Conservation (phyloP, 768 basidiomycete genomes). For the Astraeus odoratus region DNA sequence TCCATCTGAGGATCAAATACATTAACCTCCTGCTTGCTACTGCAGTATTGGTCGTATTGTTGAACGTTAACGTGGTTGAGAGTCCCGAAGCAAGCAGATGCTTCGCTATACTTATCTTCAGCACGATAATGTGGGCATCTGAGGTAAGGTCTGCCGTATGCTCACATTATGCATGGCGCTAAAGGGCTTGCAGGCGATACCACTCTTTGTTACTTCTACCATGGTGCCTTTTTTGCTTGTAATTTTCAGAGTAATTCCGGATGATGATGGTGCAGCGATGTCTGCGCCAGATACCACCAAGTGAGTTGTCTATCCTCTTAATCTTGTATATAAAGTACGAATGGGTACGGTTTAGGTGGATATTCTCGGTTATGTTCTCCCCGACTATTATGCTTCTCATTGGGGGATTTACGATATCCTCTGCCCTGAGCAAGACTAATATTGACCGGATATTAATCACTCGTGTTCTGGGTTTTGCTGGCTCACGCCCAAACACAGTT, state of each 20-base stretch:
- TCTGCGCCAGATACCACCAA: constrained; percentile 69
- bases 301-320: constrained; percentile 35
- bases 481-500: constrained; percentile 79
- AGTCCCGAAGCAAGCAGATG: constrained; percentile 77
- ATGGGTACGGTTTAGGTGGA: constrained; percentile 45
- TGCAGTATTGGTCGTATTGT: constrained; percentile 48
- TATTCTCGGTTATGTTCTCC: constrained; percentile 95
- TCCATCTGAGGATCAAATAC: constrained; percentile 60
- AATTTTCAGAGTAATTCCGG: constrained; percentile 70
- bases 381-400: constrained; percentile 98
- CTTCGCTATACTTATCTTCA: constrained; percentile 82
- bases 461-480: constrained; percentile 83
- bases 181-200: constrained; percentile 66
- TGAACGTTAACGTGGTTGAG: constrained; percentile 56
- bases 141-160: constrained; percentile 51
- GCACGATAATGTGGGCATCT: constrained; percentile 92
- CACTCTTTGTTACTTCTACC: constrained; percentile 94
- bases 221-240: constrained; percentile 84
- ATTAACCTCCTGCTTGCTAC: constrained; percentile 54
- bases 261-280: constrained; percentile 46
- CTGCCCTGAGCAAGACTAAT: constrained; percentile 90
- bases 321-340: not conserved
- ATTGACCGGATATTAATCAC: constrained; percentile 92
- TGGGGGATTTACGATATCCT: constrained; percentile 96
- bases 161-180: not conserved